Base-by-base conservation (phyloP, 2,329 filamentous ascomycete species). In the Ceratocystis eucalypticola region DNA sequence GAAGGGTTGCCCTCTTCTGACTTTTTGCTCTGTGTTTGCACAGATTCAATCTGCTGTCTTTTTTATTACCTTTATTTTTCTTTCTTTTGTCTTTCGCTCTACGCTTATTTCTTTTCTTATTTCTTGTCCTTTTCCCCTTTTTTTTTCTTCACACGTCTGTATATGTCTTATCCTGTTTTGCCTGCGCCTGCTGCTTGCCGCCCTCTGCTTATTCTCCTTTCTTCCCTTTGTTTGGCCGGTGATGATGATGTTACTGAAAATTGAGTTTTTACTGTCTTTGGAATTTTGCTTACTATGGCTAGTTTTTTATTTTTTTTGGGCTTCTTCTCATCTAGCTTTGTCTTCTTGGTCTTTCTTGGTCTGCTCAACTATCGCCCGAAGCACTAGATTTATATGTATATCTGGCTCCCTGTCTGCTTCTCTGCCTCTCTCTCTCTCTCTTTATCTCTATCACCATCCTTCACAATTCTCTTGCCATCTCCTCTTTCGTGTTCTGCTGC, bases 11-110 rank as follows among this genome's bases (percentile, higher is more conserved):
- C 44, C n/a, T 68, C 25, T 61, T 28, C 17, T 45, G 46, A 45
- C 61, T 30, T 65, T 3, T 41, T 61, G 55, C 64, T 50, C 62
- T 44, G 37, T 61, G 59, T 67, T 64, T 41, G 37, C 37, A 41
- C 37, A 12, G 37, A 41, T 41, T 41, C 8, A 4, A 41, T 41
- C 37, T 41, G 37, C 3, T 41, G 20, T 46, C 33, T 22, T 37
- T 37, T 25, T 44, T 57, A 12, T 12, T 61, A 41, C 22, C 12
- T 53, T 37, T 17, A 6, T n/a, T 67, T 67, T 59, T 37, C 62
- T 46, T 55, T 53, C 37, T 48, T 59, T 64, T 50, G 30, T 66
- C 22, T 46, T 30, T 2, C 6, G n/a, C 17, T 50, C 46, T 25
- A 22, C 20, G n/a, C 46, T 25, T 61, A 37, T 45, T 22, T 10